Conservation (phyloP, 352 stramenopile species). For the Hyaloperonospora brassicae region DNA sequence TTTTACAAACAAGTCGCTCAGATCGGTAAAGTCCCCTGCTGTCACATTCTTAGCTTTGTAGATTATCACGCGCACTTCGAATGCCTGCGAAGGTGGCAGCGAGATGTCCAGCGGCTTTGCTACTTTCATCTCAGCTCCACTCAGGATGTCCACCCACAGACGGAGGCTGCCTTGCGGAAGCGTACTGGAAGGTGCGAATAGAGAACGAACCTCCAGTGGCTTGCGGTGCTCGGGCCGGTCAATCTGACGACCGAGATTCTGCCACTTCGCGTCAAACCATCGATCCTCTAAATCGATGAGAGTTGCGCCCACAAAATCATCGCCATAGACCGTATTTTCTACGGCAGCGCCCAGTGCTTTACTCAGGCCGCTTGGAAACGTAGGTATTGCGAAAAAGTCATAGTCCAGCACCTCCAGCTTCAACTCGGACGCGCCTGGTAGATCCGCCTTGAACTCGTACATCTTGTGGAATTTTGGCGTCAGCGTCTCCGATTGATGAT, state of each 20-base stretch:
- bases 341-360: constrained; percentile 40
- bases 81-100: constrained; percentile 58
- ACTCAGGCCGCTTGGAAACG: constrained; percentile 40
- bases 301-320: constrained; percentile 90
- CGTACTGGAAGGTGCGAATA: constrained; percentile 67
- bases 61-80: constrained; percentile 88
- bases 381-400: constrained; percentile 62
- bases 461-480: constrained; percentile 86
- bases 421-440: constrained; percentile 71
- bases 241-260: constrained; percentile 44
- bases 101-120: constrained; percentile 74
- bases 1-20: constrained; percentile 88
- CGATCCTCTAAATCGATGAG: constrained; percentile 90
- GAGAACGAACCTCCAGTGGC: constrained; percentile 49
- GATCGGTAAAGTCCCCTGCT: constrained; percentile 70
- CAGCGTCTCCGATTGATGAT: constrained; percentile 65
- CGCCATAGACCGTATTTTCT: constrained; percentile 43
- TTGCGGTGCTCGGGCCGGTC: constrained; percentile 39
- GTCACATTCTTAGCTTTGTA: constrained; percentile 89
- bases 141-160: constrained; percentile 88
- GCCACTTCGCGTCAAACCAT: constrained; percentile 86
- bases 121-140: constrained; percentile 50
- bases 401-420: constrained; percentile 65
- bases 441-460: constrained; percentile 85
- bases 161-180: constrained; percentile 61